Percentiles rank a stretch among this genome's conserved stretches.
phyloP scores from a whole-genome alignment of 176 grass and related monocot genomes.

The Oryza coarctata region DNA sequence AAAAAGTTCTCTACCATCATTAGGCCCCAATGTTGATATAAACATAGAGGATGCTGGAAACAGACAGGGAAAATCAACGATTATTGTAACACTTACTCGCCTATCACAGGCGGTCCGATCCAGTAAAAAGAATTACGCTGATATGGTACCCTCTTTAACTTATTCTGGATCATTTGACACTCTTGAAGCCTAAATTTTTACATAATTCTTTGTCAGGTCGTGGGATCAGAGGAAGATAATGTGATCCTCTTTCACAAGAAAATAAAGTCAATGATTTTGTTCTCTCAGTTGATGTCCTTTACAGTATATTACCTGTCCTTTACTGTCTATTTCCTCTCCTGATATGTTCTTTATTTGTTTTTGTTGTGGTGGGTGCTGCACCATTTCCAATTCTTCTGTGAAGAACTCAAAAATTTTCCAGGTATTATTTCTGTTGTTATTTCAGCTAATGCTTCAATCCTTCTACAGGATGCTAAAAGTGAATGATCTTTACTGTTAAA shows the following conservation, averaged over 20 bases:
- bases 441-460: conserved; percentile 13
- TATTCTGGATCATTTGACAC: conserved; percentile 21
- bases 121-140: conserved; percentile 67
- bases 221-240: conserved; percentile 93
- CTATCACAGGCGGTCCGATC: conserved; percentile 46
- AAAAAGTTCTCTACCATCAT: conserved; percentile 69
- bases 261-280: conserved; percentile 58
- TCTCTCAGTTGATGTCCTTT: conserved; percentile 17
- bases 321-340: conserved; percentile 21
- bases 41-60: conserved; percentile 63
- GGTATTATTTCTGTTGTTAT: conserved; percentile 53
- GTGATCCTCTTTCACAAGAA: conserved; percentile 86
- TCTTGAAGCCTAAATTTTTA: conserved; percentile 19
- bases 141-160: conserved; percentile 55
- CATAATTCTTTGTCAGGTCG: conserved; percentile 57
- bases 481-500: conserved; percentile 19
- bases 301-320: conserved; percentile 19
- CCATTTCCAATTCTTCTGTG: conserved; percentile 34
- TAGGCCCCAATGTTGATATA: conserved; percentile 80
- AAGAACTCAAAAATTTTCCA: conserved; percentile 79
- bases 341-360: conserved; percentile 32
- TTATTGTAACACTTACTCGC: conserved; percentile 67
- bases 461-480: conserved; percentile 3
- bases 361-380: conserved; percentile 29
- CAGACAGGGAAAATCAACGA: conserved; percentile 58